Evolutionary conservation across 495 filamentous ascomycete genomes (phyloP).

Genomic region (Aspergillus nidulans): DNA sequence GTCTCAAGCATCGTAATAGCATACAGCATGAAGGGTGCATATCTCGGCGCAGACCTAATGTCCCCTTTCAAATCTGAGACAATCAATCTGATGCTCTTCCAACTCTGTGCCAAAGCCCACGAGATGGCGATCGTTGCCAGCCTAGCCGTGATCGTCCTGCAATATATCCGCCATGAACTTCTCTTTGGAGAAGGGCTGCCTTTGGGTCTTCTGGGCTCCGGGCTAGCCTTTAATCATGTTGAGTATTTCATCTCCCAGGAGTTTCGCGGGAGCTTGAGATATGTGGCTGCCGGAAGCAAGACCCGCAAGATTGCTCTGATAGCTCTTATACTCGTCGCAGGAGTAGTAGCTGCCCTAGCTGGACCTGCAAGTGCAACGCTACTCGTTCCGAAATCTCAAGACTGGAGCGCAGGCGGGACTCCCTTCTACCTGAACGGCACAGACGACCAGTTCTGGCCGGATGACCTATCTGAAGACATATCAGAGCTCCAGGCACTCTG

Average conservation of each 20-base stretch:
- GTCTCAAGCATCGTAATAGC: constrained; percentile 14
- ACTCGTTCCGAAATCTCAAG: constrained; percentile 15
- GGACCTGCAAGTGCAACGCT: constrained; percentile 19
- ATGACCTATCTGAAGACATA: background rate
- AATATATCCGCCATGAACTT: constrained; percentile 18
- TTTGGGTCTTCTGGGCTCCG: constrained; percentile 16
- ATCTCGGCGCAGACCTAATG: constrained; percentile 13
- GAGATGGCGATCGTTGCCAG: constrained; percentile 19
- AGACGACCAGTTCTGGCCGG: constrained; percentile 14
- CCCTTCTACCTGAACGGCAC: constrained; percentile 15
- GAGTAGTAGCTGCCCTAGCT: constrained; percentile 10
- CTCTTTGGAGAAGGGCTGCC: constrained; percentile 20
- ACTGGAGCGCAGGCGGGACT: constrained; percentile 16
- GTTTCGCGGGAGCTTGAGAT: constrained; percentile 12
- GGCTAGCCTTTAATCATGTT: constrained; percentile 13
- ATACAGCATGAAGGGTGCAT: constrained; percentile 13
- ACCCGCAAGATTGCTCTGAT: constrained; percentile 6
- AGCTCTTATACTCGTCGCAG: background rate
- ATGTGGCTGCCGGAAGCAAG: background rate
- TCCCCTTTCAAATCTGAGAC: constrained; percentile 13
- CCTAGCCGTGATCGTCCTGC: constrained; percentile 12
- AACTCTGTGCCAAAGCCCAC: constrained; percentile 19
- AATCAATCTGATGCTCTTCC: constrained; percentile 19
- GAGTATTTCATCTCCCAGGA: constrained; percentile 17
- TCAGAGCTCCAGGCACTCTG: constrained; percentile 2